Evolutionary conservation across 192 early-diverging fungal species (phyloP), one percentile per base, ranked within the genome.

Genomic region (Gaertneriomyces semiglobifer): DNA sequence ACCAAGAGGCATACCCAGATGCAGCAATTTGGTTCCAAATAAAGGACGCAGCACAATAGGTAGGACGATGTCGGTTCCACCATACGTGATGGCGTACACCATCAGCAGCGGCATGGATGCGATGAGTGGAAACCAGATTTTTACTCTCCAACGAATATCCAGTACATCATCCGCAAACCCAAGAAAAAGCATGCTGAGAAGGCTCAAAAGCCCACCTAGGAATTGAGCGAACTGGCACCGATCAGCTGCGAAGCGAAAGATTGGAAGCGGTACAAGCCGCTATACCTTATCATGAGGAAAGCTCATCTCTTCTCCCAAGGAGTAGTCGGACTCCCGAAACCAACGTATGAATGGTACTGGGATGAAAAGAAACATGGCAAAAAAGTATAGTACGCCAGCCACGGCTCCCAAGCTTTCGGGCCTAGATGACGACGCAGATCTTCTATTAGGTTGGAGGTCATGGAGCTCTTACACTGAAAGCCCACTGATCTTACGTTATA

Each of bases 81-180:
- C 92, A 70, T 88, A 88, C 25, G 90, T 93, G 2, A 94, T 90
- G 68, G 88, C 91, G 71, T 99, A 98, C 1, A 97, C 93, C 68
- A 94, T 91, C 53, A 99, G 80, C 18, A 98, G 74, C 10, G 97
- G 97, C 42, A 98, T 86, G 0, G 92, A 90, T 0, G 97, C 94
- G 53, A 98, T 85, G 0, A 90, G 84, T 8, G 97, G 95, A 59
- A 99, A 83, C 75, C 90, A 85, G 47, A 99, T 86, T 76, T 99
- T 99, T 75, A 93, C 90, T 47, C 95, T 73, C 97, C 97, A 98
- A 25, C 92, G 76, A 62, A 99, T 87, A 77, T 96, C 89, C 63
- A 99, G 84, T 11, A 99, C 91, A 71, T 99, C 97, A 75, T 99
- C 97, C 18, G 93, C 95, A 72, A 99, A 98, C 7, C 97, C 97